Evolutionary conservation across 2,329 filamentous ascomycete genomes (phyloP), one percentile per base, ranked within the genome.

Genomic region (Talaromyces sp.): DNA sequence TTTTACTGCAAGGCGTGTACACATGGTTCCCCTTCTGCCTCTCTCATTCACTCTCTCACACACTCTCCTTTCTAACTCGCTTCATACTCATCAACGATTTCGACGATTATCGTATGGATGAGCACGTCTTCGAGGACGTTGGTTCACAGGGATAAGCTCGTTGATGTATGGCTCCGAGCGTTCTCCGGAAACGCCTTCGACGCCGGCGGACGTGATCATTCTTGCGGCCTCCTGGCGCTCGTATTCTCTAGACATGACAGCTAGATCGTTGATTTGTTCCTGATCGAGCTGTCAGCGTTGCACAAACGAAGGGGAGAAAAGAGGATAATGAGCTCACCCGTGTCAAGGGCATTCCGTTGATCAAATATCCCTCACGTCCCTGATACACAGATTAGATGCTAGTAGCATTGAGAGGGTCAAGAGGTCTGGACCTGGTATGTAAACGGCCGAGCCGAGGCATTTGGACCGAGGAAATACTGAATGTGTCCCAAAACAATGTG

Each of bases 201-300:
- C 58, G 46, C 61, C 63, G 54, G 64, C 65, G n/a, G 71, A 67
- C 21, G 67, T 69, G 10, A 70, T 65, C 77, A 80, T 80, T 24
- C 78, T 71, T 50, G 78, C 69, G 9, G 79, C 75, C 61, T 79
- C 78, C 62, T 80, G 77, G 56, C 70, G 71, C 65, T 81, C 79
- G 64, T 81, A 81, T 64, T 80, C 77, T 56, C 74, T 69, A 11
- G 78, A 80, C 70, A 80, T 76, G 29, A 69, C 68, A 56, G 73
- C 73, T n/a, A 81, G 71, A 62, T 81, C 79, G 61, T 80, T 75
- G 62, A 81, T 81, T 77, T 81, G 79, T 67, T 77, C 73, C 79
- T 81, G 62, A 13, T 57, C 53, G n/a, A 9, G 26, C 2, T 53
- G 29, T 54, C 26, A 24, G 51, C 26, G 26, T 35, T 46, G 41